A percentile compares a stretch with the other conserved stretches of the same genome.
These are phyloP conservation scores for Phytophthora hybrid DNA, from an alignment of 352 stramenopile species.

Conservation along the genomic window DNA sequence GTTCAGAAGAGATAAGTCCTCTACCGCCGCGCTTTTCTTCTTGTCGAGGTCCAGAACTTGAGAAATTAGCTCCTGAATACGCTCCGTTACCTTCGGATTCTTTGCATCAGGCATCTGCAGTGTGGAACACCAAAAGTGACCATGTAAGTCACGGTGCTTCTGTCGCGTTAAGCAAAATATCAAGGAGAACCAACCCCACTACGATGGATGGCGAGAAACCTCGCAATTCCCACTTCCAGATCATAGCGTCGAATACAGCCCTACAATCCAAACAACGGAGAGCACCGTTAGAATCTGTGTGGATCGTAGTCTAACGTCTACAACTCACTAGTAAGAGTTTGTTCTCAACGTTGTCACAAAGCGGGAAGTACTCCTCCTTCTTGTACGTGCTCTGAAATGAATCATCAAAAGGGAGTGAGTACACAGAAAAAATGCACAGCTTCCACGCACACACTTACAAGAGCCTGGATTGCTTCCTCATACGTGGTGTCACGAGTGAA, in stretches of 20 bases:
- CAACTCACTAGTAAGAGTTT: constrained; percentile 58
- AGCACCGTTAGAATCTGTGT: not conserved
- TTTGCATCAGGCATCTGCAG: constrained; percentile 62
- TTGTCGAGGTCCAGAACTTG: constrained; percentile 77
- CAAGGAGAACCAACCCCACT: constrained; percentile 44
- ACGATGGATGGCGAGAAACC: constrained; percentile 71
- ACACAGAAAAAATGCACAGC: not conserved
- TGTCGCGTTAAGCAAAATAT: not conserved
- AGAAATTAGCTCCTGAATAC: constrained; percentile 72
- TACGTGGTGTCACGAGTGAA: constrained; percentile 85
- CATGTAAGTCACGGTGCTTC: not conserved
- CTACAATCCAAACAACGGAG: constrained; percentile 29
- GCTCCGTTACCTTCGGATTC: constrained; percentile 62
- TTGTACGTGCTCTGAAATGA: constrained; percentile 65
- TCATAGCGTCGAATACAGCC: constrained; percentile 74
- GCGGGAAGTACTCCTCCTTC: constrained; percentile 79
- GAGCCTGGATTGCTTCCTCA: constrained; percentile 62
- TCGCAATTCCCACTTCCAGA: constrained; percentile 75
- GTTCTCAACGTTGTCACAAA: constrained; percentile 67
- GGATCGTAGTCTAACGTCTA: not conserved
- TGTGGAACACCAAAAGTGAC: not conserved
- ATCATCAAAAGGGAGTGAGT: not conserved
- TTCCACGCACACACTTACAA: constrained; percentile 43
- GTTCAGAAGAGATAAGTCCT: constrained; percentile 79
- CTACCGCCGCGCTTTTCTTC: constrained; percentile 64